Evolutionary conservation across 2,329 filamentous ascomycete species (phyloP).

Genomic region (Xylaria sp.): DNA sequence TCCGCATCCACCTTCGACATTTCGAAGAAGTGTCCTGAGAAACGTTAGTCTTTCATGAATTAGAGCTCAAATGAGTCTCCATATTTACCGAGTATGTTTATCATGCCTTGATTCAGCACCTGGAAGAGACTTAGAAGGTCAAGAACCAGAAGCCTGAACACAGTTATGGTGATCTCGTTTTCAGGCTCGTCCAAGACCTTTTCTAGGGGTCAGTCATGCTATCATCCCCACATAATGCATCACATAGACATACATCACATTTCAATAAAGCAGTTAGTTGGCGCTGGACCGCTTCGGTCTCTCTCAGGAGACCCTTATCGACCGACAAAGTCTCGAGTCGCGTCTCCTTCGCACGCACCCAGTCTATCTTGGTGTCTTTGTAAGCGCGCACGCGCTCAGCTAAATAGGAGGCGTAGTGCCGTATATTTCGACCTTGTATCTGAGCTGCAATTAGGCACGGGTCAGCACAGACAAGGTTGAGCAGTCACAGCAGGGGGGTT

Average conservation of each 20-base stretch:
- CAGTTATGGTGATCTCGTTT: conserved; percentile 95
- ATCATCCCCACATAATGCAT: conserved; percentile 21
- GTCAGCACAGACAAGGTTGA: conserved; percentile 41
- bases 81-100: conserved; percentile 87
- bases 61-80: not conserved
- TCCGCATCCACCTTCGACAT: conserved; percentile 96
- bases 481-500: not conserved
- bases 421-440: conserved; percentile 93
- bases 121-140: conserved; percentile 92
- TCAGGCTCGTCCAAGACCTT: conserved; percentile 90
- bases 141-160: conserved; percentile 89
- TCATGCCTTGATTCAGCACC: conserved; percentile 95
- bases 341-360: conserved; percentile 84
- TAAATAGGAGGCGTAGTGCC: conserved; percentile 89
- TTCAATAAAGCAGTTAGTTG: conserved; percentile 87
- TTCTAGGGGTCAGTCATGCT: conserved; percentile 35
- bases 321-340: conserved; percentile 86
- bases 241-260: conserved; percentile 77
- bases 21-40: conserved; percentile 92
- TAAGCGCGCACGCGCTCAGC: conserved; percentile 84
- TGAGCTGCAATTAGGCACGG: conserved; percentile 70
- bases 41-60: conserved; percentile 37
- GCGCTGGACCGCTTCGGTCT: conserved; percentile 89
- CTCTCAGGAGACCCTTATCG: conserved; percentile 90
- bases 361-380: conserved; percentile 86